Base-by-base conservation (phyloP, 352 stramenopile species). In the Halophytophthora batemanensis region DNA sequence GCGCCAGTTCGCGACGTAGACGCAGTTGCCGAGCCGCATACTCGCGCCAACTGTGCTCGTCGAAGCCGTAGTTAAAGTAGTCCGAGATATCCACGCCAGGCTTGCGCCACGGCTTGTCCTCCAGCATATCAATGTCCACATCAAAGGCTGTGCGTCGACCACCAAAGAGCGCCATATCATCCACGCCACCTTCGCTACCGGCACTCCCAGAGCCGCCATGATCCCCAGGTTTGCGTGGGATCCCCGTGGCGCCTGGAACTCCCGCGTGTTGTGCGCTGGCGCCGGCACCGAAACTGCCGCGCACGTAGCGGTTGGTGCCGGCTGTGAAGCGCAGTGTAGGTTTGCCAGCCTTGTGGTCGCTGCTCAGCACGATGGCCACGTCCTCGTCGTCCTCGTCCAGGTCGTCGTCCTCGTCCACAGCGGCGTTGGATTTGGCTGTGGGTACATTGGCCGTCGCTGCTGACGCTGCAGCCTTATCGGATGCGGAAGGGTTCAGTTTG, bases 51-150 rank as follows among this genome's bases (percentile, higher is more conserved):
- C 78, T 89, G 41, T 92, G 69, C 62, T 97, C 90, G 49, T 95
- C 90, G 61, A 97, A 97, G 13, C 88, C 90, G 52, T 97, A 97
- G 67, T 97, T 97, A 51, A 97, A 97, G 60, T 96, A 97, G 69
- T 97, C 88, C 15, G 83, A 94, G 52, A 97, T 95, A 69, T 97
- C 90, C 21, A 96, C 83, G 22, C 88, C 87, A 1, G 85, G 87
- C 51, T 95, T 93, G 8, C 90, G 79, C 90, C 90, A 97, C 11
- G 88, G 90, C 50, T 94, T 82, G 57, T 97, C 88, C 41, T 96
- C 88, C 17, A 97, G 66, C 53, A 90, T 80, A 51, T 97, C 88
- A 42, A 97, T 96, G 53, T 96, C 86, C 38, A 97, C 83, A 50
- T 96, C 89, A 48, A 97, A 97, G 2, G 89, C 89, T 8, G 86